Base-by-base conservation (phyloP, 108 stramenopile genomes). In the Discostella stelligeroides region DNA sequence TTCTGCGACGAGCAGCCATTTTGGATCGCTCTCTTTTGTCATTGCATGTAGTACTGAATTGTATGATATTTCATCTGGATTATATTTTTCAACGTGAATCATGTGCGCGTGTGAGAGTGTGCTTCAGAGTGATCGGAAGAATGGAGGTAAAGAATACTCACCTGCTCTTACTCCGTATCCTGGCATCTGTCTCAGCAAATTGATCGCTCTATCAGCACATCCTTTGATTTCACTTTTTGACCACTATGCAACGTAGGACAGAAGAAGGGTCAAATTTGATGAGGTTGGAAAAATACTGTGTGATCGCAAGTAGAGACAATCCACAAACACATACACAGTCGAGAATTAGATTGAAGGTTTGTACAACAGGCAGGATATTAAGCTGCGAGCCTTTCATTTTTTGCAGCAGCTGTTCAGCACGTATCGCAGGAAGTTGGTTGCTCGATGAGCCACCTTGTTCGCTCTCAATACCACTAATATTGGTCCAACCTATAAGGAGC, bases 361-460 rank as follows among this genome's bases (percentile, higher is more conserved):
- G 69, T 23, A 57, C 69, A 17, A 59, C 58, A 27, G 69, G 76
- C 51, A 25, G 34, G 12, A 77, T 66, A 18, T 77, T 64, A 21
- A 75, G 60, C 0, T 51, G 41, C 20, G 69, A 64, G 27, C 12
- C 40, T 23, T 62, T 46, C 51, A 80, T 68, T 51, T 62, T 75
- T 47, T 47, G 51, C 6, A 80, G 63, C n/a, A 80, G n/a, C 53
- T n/a, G 38, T 55, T 80, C 74, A 29, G 79, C 79, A n/a, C 79
- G 15, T 60, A 70, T 68, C 43, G 76, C 76, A 7, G 76, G 69
- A 27, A 66, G 24, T n/a, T 43, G 40, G 2, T 21, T 34, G 29
- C 45, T 56, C 27, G 51, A 37, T 6, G 8, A 18, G 29, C 30
- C 29, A 8, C 57, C 41, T 24, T 54, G 40, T 42, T 59, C 58